Evolutionary conservation across 352 stramenopile genomes (phyloP).

Genomic region (Phytophthora brassicae): DNA sequence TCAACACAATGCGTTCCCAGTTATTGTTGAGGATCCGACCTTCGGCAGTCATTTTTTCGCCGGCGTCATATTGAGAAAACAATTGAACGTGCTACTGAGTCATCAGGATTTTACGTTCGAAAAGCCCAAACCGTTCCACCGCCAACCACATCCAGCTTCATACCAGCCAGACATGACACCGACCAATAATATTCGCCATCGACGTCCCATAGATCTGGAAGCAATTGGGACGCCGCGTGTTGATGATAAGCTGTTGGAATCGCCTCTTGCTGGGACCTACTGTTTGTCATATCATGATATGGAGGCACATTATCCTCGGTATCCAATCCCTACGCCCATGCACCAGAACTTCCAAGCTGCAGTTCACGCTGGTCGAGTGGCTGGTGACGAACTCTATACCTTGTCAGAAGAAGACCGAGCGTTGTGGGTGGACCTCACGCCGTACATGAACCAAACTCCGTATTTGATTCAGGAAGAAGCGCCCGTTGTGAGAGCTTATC

Average conservation of each 20-base stretch:
- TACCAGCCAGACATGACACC: constrained; percentile 39
- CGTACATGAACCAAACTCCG: constrained; percentile 97
- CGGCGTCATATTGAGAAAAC: constrained; percentile 78
- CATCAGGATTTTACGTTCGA: constrained; percentile 59
- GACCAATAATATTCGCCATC: constrained; percentile 26
- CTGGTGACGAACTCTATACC: constrained; percentile 52
- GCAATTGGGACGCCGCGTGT: constrained; percentile 33
- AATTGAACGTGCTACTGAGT: constrained; percentile 77
- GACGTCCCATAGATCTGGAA: constrained; percentile 30
- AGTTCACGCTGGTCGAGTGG: constrained; percentile 26
- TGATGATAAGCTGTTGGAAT: constrained; percentile 51
- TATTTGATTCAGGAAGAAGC: constrained; percentile 96
- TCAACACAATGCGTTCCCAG: constrained; percentile 87
- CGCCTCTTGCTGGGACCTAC: constrained; percentile 37
- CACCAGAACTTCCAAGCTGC: constrained; percentile 32
- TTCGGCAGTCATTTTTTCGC: constrained; percentile 85
- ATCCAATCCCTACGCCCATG: constrained; percentile 63
- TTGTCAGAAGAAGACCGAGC: constrained; percentile 83
- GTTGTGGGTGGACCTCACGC: constrained; percentile 94
- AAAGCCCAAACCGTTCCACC: constrained; percentile 78
- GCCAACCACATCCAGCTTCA: constrained; percentile 56
- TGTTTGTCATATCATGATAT: constrained; percentile 85
- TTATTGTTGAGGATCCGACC: constrained; percentile 83
- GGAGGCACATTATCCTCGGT: constrained; percentile 81
- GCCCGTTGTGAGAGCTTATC: constrained; percentile 95